Base-by-base conservation (phyloP, 1,284 basidiomycete species). In the Vanrija humicola region DNA sequence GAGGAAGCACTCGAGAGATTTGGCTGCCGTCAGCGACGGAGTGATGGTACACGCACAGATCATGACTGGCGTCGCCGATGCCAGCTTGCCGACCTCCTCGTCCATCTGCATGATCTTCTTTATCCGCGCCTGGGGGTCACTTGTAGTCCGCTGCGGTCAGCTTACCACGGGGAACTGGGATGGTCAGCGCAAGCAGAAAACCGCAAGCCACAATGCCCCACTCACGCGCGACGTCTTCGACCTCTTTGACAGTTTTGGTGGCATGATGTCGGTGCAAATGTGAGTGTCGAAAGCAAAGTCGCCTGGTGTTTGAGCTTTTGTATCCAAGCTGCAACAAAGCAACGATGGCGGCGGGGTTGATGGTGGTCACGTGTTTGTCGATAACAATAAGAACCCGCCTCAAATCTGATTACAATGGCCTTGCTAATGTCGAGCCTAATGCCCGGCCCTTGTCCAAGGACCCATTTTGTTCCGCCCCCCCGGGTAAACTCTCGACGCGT, bases 51-150 rank as follows among this genome's bases (percentile, higher is more conserved):
- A 51, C 91, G 76, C 72, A 98, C 96, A 98, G 67, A 98, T 96
- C 61, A 97, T 89, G 56, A 98, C 85, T 0, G 96, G 96, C 5
- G 95, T 97, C 15, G 92, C 94, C 70, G 93, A 90, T 1, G 96
- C 94, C 18, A 99, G 91, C 77, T 99, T 99, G 54, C 96, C 95
- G 16, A 98, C 95, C 74, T 99, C 95, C 73, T 99, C 96, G 73
- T 99, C 95, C 74, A 95, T 93, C 80, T 98, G 95, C 91, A 98
- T 98, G 59, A 98, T 97, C 80, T 94, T 92, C 83, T 98, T 98
- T 80, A 98, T 98, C 52, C 95, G 85, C 7, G 95, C 95, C 90
- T 59, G 56, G 46, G 46, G 40, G 34, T 23, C 21, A 38, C 16
- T 3, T 23, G 19, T 1, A 26, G 40, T 38, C 23, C 21, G 9